These are phyloP conservation scores for Colletotrichum truncatum DNA, from an alignment of 2,329 filamentous ascomycete genomes.

Conservation along the genomic window DNA sequence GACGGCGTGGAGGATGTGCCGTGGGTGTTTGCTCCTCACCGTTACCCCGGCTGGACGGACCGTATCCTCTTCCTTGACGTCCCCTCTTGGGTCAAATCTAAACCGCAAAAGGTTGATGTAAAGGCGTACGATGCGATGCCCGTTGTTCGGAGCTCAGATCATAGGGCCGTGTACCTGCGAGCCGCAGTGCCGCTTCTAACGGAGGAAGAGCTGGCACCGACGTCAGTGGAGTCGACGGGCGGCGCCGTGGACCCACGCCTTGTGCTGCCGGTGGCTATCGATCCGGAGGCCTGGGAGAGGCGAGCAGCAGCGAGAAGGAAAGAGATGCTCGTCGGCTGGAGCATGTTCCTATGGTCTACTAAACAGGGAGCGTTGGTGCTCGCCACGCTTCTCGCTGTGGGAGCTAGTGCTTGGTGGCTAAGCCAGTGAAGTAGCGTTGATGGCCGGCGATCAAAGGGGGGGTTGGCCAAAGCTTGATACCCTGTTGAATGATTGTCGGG, in stretches of 20 bases:
- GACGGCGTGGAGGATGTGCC: slow-evolving; percentile 45
- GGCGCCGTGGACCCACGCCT: slow-evolving; percentile 50
- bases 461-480: slow-evolving; percentile 7
- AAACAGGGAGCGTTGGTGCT: slow-evolving; percentile 58
- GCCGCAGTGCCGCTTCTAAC: slow-evolving; percentile 70
- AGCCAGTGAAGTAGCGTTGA: slow-evolving; percentile 6
- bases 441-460: not conserved
- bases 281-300: slow-evolving; percentile 63
- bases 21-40: slow-evolving; percentile 82
- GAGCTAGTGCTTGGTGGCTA: slow-evolving; percentile 57
- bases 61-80: slow-evolving; percentile 81
- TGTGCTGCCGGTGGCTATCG: slow-evolving; percentile 59
- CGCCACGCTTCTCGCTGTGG: slow-evolving; percentile 50
- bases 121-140: slow-evolving; percentile 79
- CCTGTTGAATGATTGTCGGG: not conserved
- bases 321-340: slow-evolving; percentile 62
- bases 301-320: slow-evolving; percentile 54
- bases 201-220: slow-evolving; percentile 48
- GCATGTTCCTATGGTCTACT: slow-evolving; percentile 64
- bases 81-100: slow-evolving; percentile 58
- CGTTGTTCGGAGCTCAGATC: slow-evolving; percentile 84
- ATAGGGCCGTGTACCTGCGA: slow-evolving; percentile 82
- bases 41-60: slow-evolving; percentile 95
- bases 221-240: slow-evolving; percentile 24
- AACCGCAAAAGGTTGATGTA: slow-evolving; percentile 54